A percentile compares a stretch with the other conserved stretches of the same genome.
These are phyloP conservation scores for Fistulina hepatica DNA, from an alignment of 1,284 basidiomycete species.

Conservation along the genomic window DNA sequence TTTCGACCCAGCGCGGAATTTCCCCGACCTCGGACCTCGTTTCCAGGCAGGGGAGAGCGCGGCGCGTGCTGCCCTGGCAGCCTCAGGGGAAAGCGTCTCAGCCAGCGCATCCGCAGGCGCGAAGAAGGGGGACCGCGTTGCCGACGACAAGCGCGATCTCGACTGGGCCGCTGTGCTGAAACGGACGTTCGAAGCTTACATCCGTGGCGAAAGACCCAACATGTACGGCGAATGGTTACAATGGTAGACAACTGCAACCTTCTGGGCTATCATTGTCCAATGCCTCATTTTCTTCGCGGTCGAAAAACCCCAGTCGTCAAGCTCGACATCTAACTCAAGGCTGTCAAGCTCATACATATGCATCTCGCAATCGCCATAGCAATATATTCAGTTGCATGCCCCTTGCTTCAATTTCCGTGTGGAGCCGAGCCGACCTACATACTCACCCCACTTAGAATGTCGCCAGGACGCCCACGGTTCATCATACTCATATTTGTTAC, in stretches of 20 bases:
- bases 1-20: slow-evolving; percentile 81
- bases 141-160: slow-evolving; percentile 47
- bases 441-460: too few species aligned
- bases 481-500: too few species aligned
- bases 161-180: slow-evolving; percentile 73
- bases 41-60: slow-evolving; percentile 66
- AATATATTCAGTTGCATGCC: too few species aligned
- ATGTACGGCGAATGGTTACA: slow-evolving; percentile 66
- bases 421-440: too few species aligned
- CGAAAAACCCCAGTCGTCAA: too few species aligned
- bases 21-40: slow-evolving; percentile 77
- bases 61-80: slow-evolving; percentile 31
- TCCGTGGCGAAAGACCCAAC: slow-evolving; percentile 63
- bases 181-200: slow-evolving; percentile 66
- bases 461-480: too few species aligned
- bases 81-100: slow-evolving; percentile 10
- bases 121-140: slow-evolving; percentile 5
- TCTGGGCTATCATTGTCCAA: too few species aligned
- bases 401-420: too few species aligned
- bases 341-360: too few species aligned
- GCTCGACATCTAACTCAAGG: too few species aligned
- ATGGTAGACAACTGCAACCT: too few species aligned
- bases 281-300: slow-evolving; percentile 4
- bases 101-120: neutral
- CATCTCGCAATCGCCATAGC: too few species aligned